phyloP scores from a whole-genome alignment of 306 rosid genomes.

The Trifolium repens region DNA sequence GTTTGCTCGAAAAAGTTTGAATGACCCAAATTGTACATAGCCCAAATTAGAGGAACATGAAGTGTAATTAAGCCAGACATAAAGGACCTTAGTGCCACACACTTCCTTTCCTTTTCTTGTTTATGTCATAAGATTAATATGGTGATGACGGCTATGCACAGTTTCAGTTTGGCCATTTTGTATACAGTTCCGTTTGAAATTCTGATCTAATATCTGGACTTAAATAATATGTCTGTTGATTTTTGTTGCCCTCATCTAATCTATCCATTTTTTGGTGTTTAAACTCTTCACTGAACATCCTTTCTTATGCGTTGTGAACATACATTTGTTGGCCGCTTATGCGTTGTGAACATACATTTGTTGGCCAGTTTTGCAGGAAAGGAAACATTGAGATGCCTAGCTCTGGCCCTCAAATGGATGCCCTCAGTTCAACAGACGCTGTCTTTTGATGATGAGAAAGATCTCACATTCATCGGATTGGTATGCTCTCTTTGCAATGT shows the following conservation, averaged over 20 bases:
- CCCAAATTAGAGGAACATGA: background rate
- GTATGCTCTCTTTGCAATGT: slow-evolving; percentile 81
- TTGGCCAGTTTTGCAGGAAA: slow-evolving; percentile 91
- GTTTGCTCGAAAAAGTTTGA: background rate
- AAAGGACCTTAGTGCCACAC: background rate
- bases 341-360: slow-evolving; percentile 1
- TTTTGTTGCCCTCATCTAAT: background rate
- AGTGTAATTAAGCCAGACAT: background rate
- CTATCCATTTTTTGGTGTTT: slow-evolving; percentile 27
- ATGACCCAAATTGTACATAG: background rate
- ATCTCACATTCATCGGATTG: slow-evolving; percentile 98
- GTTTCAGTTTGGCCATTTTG: slow-evolving; percentile 20
- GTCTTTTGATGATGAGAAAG: slow-evolving; percentile 81
- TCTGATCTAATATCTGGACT: slow-evolving; percentile 28
- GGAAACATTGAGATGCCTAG: slow-evolving; percentile 96
- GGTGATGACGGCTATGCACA: background rate
- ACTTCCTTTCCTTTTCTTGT: background rate
- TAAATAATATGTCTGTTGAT: slow-evolving; percentile 14
- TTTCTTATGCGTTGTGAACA: slow-evolving; percentile 33
- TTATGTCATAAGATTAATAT: slow-evolving; percentile 1
- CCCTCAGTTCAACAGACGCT: slow-evolving; percentile 66
- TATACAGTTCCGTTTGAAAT: slow-evolving; percentile 11
- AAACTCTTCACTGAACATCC: slow-evolving; percentile 3
- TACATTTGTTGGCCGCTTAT: slow-evolving; percentile 42
- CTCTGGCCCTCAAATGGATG: slow-evolving; percentile 87